Base-by-base conservation (phyloP, 2,329 filamentous ascomycete species). In the Dactylellina cionopaga region DNA sequence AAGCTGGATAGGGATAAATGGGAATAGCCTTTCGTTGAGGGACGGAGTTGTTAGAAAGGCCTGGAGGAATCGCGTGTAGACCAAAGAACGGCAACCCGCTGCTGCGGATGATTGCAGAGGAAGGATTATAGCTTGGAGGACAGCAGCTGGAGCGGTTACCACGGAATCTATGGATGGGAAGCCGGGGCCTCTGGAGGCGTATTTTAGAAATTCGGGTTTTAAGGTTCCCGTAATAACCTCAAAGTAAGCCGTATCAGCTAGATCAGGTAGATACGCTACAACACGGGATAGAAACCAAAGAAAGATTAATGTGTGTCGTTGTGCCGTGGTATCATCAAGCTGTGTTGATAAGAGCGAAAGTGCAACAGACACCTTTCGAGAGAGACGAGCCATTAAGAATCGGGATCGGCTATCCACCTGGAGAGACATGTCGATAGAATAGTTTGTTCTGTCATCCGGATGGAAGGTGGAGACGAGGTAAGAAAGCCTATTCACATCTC, bases 211-310 rank as follows among this genome's bases (percentile, higher is more conserved):
- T 6, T 31, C 66, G 19, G 37, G 22, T 11, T 15, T 25, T 29
- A 71, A 13, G 19, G 59, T 24, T 1, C 15, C 11, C 10, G 29
- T 15, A 2, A 71, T 25, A n/a, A 33, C 22, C n/a, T 43, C 3
- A 25, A 71, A 71, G n/a, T 71, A 71, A 9, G 49, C 11, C 6
- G 43, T 22, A 44, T 71, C 58, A 13, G 44, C 66, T n/a, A 52
- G 47, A 4, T 44, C 10, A 2, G 56, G 66, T 22, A 58, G 27
- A 24, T 71, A 44, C 19, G 33, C 56, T 13, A 39, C 33, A 13
- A 24, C 33, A 19, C 46, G 49, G 19, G 68, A 65, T 39, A 65
- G 13, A 22, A 59, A 73, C 1, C 51, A 35, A 35, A 65, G 59
- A 10, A 65, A 49, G 9, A 47, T 31, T 9, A 47, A 33, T 5